Percentiles rank a stretch among this genome's conserved stretches.
Evolutionary conservation across 2,329 filamentous ascomycete genomes (phyloP).

Genomic region (Simplicillium sp.): DNA sequence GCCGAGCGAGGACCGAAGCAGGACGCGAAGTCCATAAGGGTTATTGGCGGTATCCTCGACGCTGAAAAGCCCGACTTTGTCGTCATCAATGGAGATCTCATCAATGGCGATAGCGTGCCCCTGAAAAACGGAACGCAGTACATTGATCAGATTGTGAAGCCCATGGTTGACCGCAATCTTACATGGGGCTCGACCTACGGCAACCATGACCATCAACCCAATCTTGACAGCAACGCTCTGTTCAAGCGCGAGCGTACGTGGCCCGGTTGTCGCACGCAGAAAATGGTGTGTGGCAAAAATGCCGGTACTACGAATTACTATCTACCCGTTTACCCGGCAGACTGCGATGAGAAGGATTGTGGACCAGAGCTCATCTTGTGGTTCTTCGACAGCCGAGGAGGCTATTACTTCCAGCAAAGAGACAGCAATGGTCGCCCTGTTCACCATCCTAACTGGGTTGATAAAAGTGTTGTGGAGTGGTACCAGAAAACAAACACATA

Average conservation of each 20-base stretch:
- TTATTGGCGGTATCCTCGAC: slow-evolving; percentile 16
- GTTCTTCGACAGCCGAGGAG: slow-evolving; percentile 61
- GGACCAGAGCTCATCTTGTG: slow-evolving; percentile 42
- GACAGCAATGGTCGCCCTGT: slow-evolving; percentile 7
- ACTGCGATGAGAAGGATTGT: slow-evolving; percentile 20
- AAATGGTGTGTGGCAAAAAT: slow-evolving; percentile 10
- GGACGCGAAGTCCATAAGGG: slow-evolving; percentile 31
- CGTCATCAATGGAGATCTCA: slow-evolving; percentile 3
- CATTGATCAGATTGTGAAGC: slow-evolving; percentile 12
- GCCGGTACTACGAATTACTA: slow-evolving; percentile 33
- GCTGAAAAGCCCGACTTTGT: slow-evolving; percentile 2
- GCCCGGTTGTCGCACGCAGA: slow-evolving; percentile 12
- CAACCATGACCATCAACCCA: slow-evolving; percentile 9
- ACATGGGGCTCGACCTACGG: slow-evolving; percentile 9
- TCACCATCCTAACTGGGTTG: slow-evolving; percentile 32
- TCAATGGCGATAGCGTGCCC: slow-evolving; percentile 3
- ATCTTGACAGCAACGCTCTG: slow-evolving; percentile 10
- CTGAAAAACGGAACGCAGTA: slow-evolving; percentile 2
- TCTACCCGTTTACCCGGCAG: slow-evolving; percentile 25
- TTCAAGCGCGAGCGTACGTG: slow-evolving; percentile 14
- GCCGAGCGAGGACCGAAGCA: slow-evolving; percentile 14
- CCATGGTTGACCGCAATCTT: slow-evolving; percentile 30
- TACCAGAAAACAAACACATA: slow-evolving; percentile 25
- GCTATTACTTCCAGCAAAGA: slow-evolving; percentile 33
- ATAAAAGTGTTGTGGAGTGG: slow-evolving; percentile 32